phyloP scores from a whole-genome alignment of 768 basidiomycete species.

The Suillus discolor region DNA sequence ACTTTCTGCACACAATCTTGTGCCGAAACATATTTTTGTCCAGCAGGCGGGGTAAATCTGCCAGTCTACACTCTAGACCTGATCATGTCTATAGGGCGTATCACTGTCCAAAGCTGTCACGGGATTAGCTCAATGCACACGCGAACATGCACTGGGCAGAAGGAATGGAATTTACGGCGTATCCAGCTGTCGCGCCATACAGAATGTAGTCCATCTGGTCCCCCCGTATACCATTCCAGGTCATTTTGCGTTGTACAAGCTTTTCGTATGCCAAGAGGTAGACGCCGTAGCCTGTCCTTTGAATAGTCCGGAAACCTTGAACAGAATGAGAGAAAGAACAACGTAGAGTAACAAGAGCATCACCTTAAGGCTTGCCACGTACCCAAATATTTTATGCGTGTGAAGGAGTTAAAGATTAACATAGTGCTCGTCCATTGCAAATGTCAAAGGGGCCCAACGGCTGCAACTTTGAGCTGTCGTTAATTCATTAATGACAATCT shows the following conservation, averaged over 20 bases:
- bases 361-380: too few relatives aligned
- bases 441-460: too few relatives aligned
- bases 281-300: too few relatives aligned
- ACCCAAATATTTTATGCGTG: too few relatives aligned
- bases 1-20: conserved; percentile 82
- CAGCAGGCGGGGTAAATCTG: conserved; percentile 71
- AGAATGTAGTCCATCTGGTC: conserved; percentile 81
- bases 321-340: too few relatives aligned
- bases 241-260: conserved; percentile 56
- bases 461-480: too few relatives aligned
- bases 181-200: conserved; percentile 92
- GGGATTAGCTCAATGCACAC: conserved; percentile 12
- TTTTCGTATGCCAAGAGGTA: too few relatives aligned
- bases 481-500: too few relatives aligned
- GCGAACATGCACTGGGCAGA: conserved; percentile 1
- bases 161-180: conserved; percentile 61
- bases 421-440: too few relatives aligned
- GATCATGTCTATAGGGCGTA: conserved; percentile 96
- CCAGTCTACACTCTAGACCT: conserved; percentile 98
- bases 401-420: too few relatives aligned
- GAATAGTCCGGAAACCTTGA: too few relatives aligned
- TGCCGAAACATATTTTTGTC: conserved; percentile 82
- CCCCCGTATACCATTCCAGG: conserved; percentile 65
- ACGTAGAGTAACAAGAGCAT: too few relatives aligned
- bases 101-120: conserved; percentile 80